Conservation (phyloP, 2,329 filamentous ascomycete genomes). For the Dactylellina haptotyla region DNA sequence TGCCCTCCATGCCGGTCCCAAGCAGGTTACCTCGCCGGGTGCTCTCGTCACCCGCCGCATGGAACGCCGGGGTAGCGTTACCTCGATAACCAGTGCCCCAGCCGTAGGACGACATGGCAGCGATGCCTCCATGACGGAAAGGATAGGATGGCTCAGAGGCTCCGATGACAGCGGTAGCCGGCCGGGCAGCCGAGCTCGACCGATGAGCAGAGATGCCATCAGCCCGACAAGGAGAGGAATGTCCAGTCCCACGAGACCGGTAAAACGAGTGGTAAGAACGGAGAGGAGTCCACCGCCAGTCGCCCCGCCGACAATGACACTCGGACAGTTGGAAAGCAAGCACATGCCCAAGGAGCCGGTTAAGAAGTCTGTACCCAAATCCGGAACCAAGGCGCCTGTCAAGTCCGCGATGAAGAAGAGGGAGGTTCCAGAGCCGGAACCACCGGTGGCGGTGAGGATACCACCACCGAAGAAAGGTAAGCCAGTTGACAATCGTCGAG, state of each 20-base stretch:
- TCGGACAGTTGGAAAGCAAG: constrained; percentile 19
- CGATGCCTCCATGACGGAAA: constrained; percentile 48
- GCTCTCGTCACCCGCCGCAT: constrained; percentile 50
- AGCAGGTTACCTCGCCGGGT: constrained; percentile 49
- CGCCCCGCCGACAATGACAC: constrained; percentile 8
- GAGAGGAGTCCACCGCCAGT: neutral
- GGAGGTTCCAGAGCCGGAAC: constrained; percentile 7
- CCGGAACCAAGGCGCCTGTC: neutral
- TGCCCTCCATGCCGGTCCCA: constrained; percentile 52
- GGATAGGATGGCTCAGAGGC: constrained; percentile 48
- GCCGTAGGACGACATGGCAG: constrained; percentile 29
- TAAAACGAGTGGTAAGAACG: constrained; percentile 21
- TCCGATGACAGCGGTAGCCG: constrained; percentile 16
- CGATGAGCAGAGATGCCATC: constrained; percentile 31
- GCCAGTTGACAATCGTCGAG: neutral
- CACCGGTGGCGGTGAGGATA: too few species aligned
- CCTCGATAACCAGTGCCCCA: constrained; percentile 34
- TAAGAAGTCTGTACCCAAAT: constrained; percentile 17
- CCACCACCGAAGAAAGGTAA: constrained; percentile 25
- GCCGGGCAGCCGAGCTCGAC: constrained; percentile 28
- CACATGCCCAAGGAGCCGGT: constrained; percentile 23
- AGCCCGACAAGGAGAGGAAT: neutral
- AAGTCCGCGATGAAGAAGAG: constrained; percentile 5
- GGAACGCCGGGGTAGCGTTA: constrained; percentile 44
- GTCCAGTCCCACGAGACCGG: constrained; percentile 9